These are phyloP conservation scores for Russula virescens DNA, from an alignment of 768 basidiomycete genomes.

Conservation along the genomic window DNA sequence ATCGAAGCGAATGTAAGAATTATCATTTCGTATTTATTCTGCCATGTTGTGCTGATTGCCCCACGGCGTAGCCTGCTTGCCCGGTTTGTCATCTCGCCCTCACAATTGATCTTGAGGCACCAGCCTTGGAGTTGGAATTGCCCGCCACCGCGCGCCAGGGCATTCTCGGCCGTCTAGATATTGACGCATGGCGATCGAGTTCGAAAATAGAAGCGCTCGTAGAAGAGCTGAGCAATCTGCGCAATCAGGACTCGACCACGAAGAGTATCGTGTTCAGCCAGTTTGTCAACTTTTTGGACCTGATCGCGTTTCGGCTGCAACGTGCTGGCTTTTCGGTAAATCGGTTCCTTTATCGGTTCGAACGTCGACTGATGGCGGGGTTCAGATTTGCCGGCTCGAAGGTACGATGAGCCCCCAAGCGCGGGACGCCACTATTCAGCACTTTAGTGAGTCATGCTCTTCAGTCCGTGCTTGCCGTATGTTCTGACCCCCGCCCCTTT, in stretches of 20 bases:
- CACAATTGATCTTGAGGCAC: slow-evolving; percentile 94
- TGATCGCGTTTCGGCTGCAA: slow-evolving; percentile 90
- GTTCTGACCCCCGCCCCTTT: not conserved
- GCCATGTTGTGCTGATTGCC: not conserved
- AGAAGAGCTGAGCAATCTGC: slow-evolving; percentile 85
- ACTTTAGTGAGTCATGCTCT: slow-evolving; percentile 64
- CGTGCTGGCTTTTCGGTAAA: slow-evolving; percentile 84
- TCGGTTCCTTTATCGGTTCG: slow-evolving; percentile 12
- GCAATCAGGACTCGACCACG: slow-evolving; percentile 79
- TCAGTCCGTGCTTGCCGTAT: slow-evolving; percentile 9
- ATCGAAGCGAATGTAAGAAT: slow-evolving; percentile 52
- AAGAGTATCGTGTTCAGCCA: slow-evolving; percentile 98
- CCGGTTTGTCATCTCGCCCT: slow-evolving; percentile 91
- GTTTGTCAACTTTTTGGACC: slow-evolving; percentile 88
- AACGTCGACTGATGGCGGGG: slow-evolving; percentile 11
- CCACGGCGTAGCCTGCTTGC: slow-evolving; percentile 64
- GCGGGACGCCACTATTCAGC: slow-evolving; percentile 87
- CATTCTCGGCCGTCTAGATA: slow-evolving; percentile 84
- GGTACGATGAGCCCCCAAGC: slow-evolving; percentile 98
- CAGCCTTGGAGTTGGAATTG: slow-evolving; percentile 80
- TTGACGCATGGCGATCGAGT: slow-evolving; percentile 91
- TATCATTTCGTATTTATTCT: not conserved
- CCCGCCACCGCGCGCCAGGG: slow-evolving; percentile 63
- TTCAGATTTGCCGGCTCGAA: slow-evolving; percentile 85
- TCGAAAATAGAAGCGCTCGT: slow-evolving; percentile 95